Conservation (phyloP, 495 filamentous ascomycete species). For the Penicillium parvum region DNA sequence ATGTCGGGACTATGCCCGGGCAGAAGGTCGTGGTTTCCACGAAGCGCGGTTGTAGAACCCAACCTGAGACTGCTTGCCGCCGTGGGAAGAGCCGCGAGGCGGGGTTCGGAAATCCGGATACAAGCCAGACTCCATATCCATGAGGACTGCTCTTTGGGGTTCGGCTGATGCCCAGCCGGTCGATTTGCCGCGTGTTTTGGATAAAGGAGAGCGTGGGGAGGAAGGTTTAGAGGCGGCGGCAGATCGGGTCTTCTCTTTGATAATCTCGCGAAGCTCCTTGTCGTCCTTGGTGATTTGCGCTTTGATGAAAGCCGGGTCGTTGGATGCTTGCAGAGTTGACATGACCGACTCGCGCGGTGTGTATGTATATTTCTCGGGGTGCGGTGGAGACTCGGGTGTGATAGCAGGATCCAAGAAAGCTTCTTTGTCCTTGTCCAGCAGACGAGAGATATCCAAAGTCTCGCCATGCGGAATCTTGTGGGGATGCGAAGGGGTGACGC, state of each 20-base stretch:
- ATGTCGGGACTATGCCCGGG: slow-evolving; percentile 23
- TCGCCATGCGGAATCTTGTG: slow-evolving; percentile 79
- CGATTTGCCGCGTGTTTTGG: slow-evolving; percentile 22
- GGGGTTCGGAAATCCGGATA: slow-evolving; percentile 33
- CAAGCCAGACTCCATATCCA: slow-evolving; percentile 40
- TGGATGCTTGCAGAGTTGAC: slow-evolving; percentile 53
- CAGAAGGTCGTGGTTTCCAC: slow-evolving; percentile 37
- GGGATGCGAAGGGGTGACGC: slow-evolving; percentile 82
- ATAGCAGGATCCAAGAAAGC: slow-evolving; percentile 63
- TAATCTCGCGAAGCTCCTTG: slow-evolving; percentile 66
- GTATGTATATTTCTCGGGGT: slow-evolving; percentile 59
- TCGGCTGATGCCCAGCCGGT: slow-evolving; percentile 22
- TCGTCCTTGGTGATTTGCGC: slow-evolving; percentile 80
- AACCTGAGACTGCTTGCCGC: slow-evolving; percentile 28
- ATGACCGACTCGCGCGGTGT: slow-evolving; percentile 73
- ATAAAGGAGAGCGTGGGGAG: slow-evolving; percentile 10
- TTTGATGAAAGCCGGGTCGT: slow-evolving; percentile 61
- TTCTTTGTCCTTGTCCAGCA: slow-evolving; percentile 62
- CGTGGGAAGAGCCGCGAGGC: slow-evolving; percentile 14
- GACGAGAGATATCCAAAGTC: slow-evolving; percentile 68
- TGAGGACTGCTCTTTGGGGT: slow-evolving; percentile 45
- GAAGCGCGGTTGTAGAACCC: slow-evolving; percentile 23
- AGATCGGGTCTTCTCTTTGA: slow-evolving; percentile 49
- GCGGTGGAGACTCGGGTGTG: slow-evolving; percentile 47
- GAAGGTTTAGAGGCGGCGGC: slow-evolving; percentile 13